Conservation (phyloP, 164 flowering plant species). For the Umbellularia californica region DNA sequence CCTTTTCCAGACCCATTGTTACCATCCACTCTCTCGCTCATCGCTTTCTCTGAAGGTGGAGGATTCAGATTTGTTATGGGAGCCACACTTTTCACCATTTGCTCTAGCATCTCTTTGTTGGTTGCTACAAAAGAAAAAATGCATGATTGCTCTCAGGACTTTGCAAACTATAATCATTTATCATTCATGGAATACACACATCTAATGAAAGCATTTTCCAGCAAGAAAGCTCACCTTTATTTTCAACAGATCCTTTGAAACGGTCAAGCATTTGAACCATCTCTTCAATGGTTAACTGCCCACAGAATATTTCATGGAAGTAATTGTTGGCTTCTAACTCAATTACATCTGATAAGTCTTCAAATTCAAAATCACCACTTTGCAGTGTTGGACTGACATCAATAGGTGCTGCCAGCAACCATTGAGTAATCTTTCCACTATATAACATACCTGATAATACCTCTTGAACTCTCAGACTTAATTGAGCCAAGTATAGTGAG, state of each 20-base stretch:
- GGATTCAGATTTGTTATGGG: slow-evolving; percentile 58
- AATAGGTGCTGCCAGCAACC: slow-evolving; percentile 36
- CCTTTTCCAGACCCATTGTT: slow-evolving; percentile 60
- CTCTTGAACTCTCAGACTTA: too few species aligned
- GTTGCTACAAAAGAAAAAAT: slow-evolving; percentile 20
- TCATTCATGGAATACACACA: not conserved
- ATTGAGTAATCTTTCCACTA: slow-evolving; percentile 5
- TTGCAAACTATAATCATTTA: not conserved
- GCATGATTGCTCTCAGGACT: not conserved
- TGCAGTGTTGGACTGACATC: slow-evolving; percentile 45
- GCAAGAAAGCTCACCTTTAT: slow-evolving; percentile 42
- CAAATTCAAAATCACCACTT: slow-evolving; percentile 35
- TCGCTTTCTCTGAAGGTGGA: slow-evolving; percentile 60
- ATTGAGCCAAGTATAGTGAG: too few species aligned
- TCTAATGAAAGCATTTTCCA: not conserved
- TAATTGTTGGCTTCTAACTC: slow-evolving; percentile 83
- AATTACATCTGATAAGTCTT: slow-evolving; percentile 64
- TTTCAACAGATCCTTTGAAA: slow-evolving; percentile 72
- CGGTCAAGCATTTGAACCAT: slow-evolving; percentile 86
- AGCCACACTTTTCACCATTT: slow-evolving; percentile 40
- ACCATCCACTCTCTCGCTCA: slow-evolving; percentile 43
- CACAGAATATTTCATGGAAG: slow-evolving; percentile 80
- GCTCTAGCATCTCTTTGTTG: slow-evolving; percentile 55
- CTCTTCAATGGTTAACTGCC: slow-evolving; percentile 61
- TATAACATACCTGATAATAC: too few species aligned